phyloP scores from a whole-genome alignment of 148 eudicot species.

The Persicaria maculosa region DNA sequence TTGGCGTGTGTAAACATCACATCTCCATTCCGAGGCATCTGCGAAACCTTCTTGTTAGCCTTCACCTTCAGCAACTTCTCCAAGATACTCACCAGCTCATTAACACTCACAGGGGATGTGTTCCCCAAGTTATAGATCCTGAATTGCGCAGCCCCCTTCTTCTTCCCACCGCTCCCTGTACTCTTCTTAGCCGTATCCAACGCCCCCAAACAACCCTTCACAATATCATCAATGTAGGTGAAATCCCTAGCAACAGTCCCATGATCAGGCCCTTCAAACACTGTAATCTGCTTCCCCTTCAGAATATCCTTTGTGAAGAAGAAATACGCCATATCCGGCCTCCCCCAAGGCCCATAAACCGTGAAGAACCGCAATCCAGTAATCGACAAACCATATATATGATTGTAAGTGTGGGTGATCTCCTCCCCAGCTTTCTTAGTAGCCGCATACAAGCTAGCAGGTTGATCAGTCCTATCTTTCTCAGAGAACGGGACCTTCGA shows the following conservation, averaged over 20 bases:
- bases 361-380: slow-evolving; percentile 72
- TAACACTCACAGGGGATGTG: slow-evolving; percentile 55
- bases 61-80: slow-evolving; percentile 61
- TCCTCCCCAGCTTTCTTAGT: slow-evolving; percentile 81
- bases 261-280: slow-evolving; percentile 56
- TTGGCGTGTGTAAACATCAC: slow-evolving; percentile 63
- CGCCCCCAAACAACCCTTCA: slow-evolving; percentile 68
- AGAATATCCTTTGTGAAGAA: slow-evolving; percentile 64
- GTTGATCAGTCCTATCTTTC: slow-evolving; percentile 56
- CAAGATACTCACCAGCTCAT: slow-evolving; percentile 47
- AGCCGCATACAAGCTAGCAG: slow-evolving; percentile 75
- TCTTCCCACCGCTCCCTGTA: slow-evolving; percentile 64
- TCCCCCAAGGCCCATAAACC: slow-evolving; percentile 79
- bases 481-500: slow-evolving; percentile 64
- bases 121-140: slow-evolving; percentile 70
- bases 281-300: slow-evolving; percentile 43
- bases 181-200: slow-evolving; percentile 70
- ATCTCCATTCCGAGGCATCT: slow-evolving; percentile 68
- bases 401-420: slow-evolving; percentile 67
- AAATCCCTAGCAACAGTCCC: slow-evolving; percentile 60
- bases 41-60: slow-evolving; percentile 42
- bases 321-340: slow-evolving; percentile 89
- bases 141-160: slow-evolving; percentile 52
- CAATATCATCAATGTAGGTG: slow-evolving; percentile 75
- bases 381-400: slow-evolving; percentile 55